These are phyloP conservation scores for Chrysanthemum lavandulifolium DNA, from an alignment of 129 eudicot genomes.

Conservation along the genomic window DNA sequence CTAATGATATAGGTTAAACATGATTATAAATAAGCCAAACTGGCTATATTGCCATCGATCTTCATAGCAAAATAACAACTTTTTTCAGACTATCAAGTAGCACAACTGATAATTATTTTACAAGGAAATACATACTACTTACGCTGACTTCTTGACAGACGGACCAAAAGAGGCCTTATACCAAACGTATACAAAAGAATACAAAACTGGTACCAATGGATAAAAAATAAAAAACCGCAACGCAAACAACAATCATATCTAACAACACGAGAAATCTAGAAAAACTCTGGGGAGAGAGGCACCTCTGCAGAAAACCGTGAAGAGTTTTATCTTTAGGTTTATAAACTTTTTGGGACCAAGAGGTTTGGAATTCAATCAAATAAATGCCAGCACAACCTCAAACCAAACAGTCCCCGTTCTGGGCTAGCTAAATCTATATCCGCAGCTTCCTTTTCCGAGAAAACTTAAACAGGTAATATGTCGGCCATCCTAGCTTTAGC, in stretches of 20 bases:
- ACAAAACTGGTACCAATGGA: constrained; percentile 25
- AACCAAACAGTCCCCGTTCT: constrained; percentile 22
- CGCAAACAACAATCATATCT: constrained; percentile 22
- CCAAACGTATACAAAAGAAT: constrained; percentile 31
- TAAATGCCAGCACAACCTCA: constrained; percentile 21
- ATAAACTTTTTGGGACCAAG: neutral
- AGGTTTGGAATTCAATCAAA: constrained; percentile 18
- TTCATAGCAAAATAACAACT: neutral
- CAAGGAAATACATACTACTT: constrained; percentile 29
- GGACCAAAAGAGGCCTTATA: constrained; percentile 29
- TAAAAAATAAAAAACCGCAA: constrained; percentile 6
- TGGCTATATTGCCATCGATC: neutral
- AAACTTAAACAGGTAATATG: constrained; percentile 46
- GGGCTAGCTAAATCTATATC: constrained; percentile 11
- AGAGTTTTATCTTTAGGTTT: constrained; percentile 11
- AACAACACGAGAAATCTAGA: constrained; percentile 11
- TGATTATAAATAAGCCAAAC: neutral
- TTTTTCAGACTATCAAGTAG: neutral
- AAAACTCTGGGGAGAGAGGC: constrained; percentile 1
- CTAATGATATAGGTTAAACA: too few species aligned
- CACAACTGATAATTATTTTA: constrained; percentile 23
- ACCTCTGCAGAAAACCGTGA: constrained; percentile 2
- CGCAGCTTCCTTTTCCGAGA: neutral
- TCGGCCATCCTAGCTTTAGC: constrained; percentile 72
- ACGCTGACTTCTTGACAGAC: constrained; percentile 16